Evolutionary conservation across 2,329 filamentous ascomycete species (phyloP).

Genomic region (Sporothrix pseudoabietina): DNA sequence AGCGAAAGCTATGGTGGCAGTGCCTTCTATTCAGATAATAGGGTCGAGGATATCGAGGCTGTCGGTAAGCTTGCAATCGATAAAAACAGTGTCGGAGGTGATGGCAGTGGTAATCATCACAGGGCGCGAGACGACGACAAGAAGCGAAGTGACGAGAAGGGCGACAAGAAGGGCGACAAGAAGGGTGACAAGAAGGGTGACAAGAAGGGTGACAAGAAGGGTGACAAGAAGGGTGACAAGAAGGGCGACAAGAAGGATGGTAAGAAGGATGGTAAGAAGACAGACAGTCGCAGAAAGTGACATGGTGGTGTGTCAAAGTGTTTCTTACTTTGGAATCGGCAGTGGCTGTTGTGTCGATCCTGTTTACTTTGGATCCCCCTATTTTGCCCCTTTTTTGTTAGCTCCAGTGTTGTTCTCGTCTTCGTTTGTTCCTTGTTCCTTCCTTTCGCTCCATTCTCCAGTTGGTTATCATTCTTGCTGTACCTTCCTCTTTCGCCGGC

Average conservation of each 20-base stretch:
- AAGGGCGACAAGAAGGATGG: not conserved
- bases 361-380: slow-evolving; percentile 2
- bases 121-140: not conserved
- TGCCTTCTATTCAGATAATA: too few relatives aligned
- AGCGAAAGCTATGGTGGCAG: too few relatives aligned
- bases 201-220: not conserved
- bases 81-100: not conserved
- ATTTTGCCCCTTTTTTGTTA: not conserved
- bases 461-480: not conserved
- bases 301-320: not conserved
- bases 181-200: not conserved
- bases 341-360: not conserved
- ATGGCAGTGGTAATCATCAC: not conserved
- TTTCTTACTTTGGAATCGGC: not conserved
- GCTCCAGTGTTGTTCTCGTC: not conserved
- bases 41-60: not conserved
- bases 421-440: not conserved
- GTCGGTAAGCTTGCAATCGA: not conserved
- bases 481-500: not conserved
- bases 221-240: not conserved
- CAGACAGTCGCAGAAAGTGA: not conserved
- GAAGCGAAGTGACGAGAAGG: not conserved
- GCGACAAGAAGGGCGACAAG: not conserved
- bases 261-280: not conserved
- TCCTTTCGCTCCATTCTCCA: not conserved